These are phyloP conservation scores for Dictyostelium brefeldianum DNA, from an alignment of 78 protist genomes.

Conservation along the genomic window DNA sequence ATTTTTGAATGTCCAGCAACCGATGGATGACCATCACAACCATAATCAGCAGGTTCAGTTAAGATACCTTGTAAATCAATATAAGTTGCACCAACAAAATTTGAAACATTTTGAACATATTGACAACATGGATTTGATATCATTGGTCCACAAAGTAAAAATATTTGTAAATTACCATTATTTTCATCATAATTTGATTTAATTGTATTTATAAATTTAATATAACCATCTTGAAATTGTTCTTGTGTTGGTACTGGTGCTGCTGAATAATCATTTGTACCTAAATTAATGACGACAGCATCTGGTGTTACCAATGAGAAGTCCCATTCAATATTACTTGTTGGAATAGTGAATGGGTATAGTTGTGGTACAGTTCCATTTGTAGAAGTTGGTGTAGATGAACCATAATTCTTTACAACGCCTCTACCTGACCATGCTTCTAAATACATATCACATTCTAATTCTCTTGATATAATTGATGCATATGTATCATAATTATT, in stretches of 20 bases:
- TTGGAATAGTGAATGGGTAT: slow-evolving; percentile 38
- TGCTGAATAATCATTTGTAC: slow-evolving; percentile 48
- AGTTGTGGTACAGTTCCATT: slow-evolving; percentile 29
- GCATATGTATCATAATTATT: slow-evolving; percentile 26
- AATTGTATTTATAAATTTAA: slow-evolving; percentile 8
- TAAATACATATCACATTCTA: slow-evolving; percentile 23
- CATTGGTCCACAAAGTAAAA: slow-evolving; percentile 72
- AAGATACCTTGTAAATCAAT: slow-evolving; percentile 26
- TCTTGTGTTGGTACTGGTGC: slow-evolving; percentile 54
- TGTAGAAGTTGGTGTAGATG: slow-evolving; percentile 10
- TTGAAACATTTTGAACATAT: slow-evolving; percentile 49
- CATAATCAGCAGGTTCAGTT: slow-evolving; percentile 18
- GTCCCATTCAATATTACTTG: background rate
- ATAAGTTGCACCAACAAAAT: background rate
- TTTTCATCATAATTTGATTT: background rate
- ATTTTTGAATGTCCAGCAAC: slow-evolving; percentile 9
- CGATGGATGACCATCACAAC: slow-evolving; percentile 71
- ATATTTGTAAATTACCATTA: background rate
- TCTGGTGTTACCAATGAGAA: slow-evolving; percentile 26
- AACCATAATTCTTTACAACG: slow-evolving; percentile 44
- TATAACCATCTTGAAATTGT: slow-evolving; percentile 25
- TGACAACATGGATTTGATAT: slow-evolving; percentile 59
- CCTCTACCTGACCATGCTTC: slow-evolving; percentile 73
- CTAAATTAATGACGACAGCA: slow-evolving; percentile 64
- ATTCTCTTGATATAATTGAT: slow-evolving; percentile 22